Base-by-base conservation (phyloP, 1,284 basidiomycete species). In the Violaceomyces palustris region DNA sequence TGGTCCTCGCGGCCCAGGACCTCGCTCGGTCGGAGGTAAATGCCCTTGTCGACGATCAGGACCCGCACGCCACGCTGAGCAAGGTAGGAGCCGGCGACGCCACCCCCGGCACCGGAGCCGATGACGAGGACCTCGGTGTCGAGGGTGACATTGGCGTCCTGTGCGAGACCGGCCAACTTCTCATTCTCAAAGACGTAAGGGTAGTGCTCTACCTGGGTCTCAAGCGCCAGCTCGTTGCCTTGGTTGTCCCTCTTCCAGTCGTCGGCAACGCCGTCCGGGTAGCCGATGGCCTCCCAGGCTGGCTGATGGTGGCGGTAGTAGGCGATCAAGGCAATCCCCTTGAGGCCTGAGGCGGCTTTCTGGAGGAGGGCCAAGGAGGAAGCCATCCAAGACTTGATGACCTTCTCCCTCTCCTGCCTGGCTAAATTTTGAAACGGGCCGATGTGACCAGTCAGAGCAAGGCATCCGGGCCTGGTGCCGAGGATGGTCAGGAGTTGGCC, bases 61-160 rank as follows among this genome's bases (percentile, higher is more conserved):
- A 75, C 74, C 29, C 66, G 57, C 39, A 75, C 60, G 2, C 74
- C 74, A 28, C 72, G 67, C 49, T 69, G 61, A 3, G 74, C 60
- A 11, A 76, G 49, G 38, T 71, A 69, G 33, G 48, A 43, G 9
- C 75, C 74, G 0, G 70, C 67, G 14, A 74, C 75, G 25, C 75
- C 75, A 14, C 76, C 77, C 7, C 77, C 77, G 0, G 75, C 72
- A 6, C 77, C 77, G 0, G 76, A 77, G 2, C 77, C 77, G 39
- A 78, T 63, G 42, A 78, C 50, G 23, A 73, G 56, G 15, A 73
- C 60, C 34, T 73, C 70, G 19, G 70, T 64, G 42, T 67, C 62
- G 34, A 67, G 35, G 28, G 61, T 59, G 51, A 69, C 35, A 17
- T 66, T 54, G 15, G 54, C 45, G 14, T 50, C 50, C 9, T 50